Conservation (phyloP, 2,329 filamentous ascomycete species). For the Colletotrichum karsti region DNA sequence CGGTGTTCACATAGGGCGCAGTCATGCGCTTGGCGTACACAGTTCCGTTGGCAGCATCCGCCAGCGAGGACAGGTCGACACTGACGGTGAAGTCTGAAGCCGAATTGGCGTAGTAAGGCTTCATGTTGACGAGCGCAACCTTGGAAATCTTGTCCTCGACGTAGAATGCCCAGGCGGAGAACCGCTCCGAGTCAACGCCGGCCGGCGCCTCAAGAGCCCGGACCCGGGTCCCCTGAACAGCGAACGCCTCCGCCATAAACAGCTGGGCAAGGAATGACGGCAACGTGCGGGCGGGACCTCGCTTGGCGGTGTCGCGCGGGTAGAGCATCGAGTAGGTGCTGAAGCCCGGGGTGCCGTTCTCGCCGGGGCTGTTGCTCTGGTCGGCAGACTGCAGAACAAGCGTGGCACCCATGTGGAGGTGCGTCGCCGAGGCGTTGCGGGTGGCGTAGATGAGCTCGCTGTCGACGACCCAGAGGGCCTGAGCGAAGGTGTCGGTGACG, state of each 20-base stretch:
- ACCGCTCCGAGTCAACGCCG: not conserved
- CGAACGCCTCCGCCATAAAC: constrained; percentile 29
- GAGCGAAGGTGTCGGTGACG: constrained; percentile 49
- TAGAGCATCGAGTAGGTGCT: constrained; percentile 31
- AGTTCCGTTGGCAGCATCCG: fast-evolving
- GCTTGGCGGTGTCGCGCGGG: constrained; percentile 27
- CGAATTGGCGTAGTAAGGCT: constrained; percentile 14
- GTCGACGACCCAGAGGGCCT: constrained; percentile 49
- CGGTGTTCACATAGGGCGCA: constrained; percentile 13
- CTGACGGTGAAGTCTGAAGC: not conserved
- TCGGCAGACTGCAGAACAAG: constrained; percentile 27
- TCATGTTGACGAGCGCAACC: constrained; percentile 13
- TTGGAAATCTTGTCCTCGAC: not conserved
- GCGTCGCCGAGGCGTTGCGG: constrained; percentile 44
- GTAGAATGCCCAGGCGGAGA: constrained; percentile 16
- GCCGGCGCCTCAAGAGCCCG: not conserved
- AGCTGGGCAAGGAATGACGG: constrained; percentile 26
- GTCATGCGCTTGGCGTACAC: constrained; percentile 10
- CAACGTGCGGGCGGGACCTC: constrained; percentile 18
- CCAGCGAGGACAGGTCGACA: not conserved
- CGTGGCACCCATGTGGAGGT: constrained; percentile 39
- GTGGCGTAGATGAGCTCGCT: constrained; percentile 46
- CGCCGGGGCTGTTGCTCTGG: constrained; percentile 26
- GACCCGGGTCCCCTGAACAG: not conserved
- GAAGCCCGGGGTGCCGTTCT: constrained; percentile 18